Evolutionary conservation across 495 filamentous ascomycete species (phyloP).

Genomic region (Hyaloscypha variabilis): DNA sequence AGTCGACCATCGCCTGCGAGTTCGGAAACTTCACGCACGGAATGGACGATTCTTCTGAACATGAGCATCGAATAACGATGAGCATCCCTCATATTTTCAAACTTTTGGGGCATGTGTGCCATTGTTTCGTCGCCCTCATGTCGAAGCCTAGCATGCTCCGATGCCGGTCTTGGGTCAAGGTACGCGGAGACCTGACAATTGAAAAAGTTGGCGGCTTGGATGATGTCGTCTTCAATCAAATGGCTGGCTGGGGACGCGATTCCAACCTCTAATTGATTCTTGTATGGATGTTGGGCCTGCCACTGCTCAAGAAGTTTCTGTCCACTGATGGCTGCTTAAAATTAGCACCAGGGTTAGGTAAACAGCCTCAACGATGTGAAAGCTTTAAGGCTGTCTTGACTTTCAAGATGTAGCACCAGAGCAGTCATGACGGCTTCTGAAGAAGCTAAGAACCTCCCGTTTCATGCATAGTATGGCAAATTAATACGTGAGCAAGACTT

Average conservation of each 20-base stretch:
- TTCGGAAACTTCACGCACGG: not conserved
- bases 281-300: not conserved
- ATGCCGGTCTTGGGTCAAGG: not conserved
- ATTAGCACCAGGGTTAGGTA: no score
- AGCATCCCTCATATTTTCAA: not conserved
- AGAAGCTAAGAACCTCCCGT: no score
- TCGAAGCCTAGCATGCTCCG: not conserved
- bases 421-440: no score
- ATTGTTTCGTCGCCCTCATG: not conserved
- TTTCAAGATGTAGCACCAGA: no score
- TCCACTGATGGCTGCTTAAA: not conserved
- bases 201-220: not conserved
- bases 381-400: no score
- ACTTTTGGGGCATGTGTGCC: slow-evolving; percentile 2
- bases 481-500: no score
- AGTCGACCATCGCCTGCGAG: not conserved
- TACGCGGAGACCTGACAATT: not conserved
- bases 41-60: not conserved
- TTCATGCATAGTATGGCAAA: no score
- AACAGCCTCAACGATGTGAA: no score
- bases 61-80: not conserved
- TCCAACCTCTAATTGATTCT: not conserved
- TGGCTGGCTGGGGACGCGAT: not conserved
- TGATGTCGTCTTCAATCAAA: not conserved
- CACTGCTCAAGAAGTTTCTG: slow-evolving; percentile 3